A percentile compares a stretch with the other conserved stretches of the same genome.
Conservation (phyloP, 2,329 filamentous ascomycete genomes). For the Leptographium flavum region DNA sequence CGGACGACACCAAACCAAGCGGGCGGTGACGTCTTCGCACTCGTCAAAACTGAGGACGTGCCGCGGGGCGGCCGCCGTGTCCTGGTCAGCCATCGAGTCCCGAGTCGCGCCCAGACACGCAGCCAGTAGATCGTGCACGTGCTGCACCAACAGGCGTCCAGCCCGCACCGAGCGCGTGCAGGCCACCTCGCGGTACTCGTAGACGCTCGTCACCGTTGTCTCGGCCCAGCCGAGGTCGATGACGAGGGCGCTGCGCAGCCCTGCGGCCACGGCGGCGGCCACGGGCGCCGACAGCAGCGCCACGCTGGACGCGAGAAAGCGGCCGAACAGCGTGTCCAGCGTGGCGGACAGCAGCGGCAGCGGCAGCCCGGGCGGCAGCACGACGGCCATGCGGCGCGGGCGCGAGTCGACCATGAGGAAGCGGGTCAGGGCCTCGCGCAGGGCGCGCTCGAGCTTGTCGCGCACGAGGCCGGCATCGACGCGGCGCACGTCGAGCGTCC, state of each 20-base stretch:
- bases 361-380: slow-evolving; percentile 34
- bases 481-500: slow-evolving; percentile 58
- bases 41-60: slow-evolving; percentile 53
- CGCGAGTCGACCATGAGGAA: slow-evolving; percentile 60
- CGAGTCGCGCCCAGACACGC: slow-evolving; percentile 15
- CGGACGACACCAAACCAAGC: slow-evolving; percentile 62
- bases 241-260: slow-evolving; percentile 71
- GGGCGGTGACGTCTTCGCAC: slow-evolving; percentile 63
- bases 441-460: slow-evolving; percentile 71
- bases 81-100: slow-evolving; percentile 15
- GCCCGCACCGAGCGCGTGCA: slow-evolving; percentile 58
- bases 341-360: slow-evolving; percentile 32
- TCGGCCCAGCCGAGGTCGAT: slow-evolving; percentile 90
- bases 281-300: slow-evolving; percentile 68
- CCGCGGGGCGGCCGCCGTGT: slow-evolving; percentile 13
- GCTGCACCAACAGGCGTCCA: slow-evolving; percentile 55
- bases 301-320: slow-evolving; percentile 66
- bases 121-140: slow-evolving; percentile 51
- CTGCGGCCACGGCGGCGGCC: slow-evolving; percentile 62
- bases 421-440: slow-evolving; percentile 68
- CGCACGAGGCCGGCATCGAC: slow-evolving; percentile 67
- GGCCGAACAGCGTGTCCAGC: slow-evolving; percentile 65
- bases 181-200: slow-evolving; percentile 75
- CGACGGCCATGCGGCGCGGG: slow-evolving; percentile 57
- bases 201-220: slow-evolving; percentile 72